Evolutionary conservation across 1,139 yeast genomes (phyloP).

Genomic region (Pneumocystis carinii): DNA sequence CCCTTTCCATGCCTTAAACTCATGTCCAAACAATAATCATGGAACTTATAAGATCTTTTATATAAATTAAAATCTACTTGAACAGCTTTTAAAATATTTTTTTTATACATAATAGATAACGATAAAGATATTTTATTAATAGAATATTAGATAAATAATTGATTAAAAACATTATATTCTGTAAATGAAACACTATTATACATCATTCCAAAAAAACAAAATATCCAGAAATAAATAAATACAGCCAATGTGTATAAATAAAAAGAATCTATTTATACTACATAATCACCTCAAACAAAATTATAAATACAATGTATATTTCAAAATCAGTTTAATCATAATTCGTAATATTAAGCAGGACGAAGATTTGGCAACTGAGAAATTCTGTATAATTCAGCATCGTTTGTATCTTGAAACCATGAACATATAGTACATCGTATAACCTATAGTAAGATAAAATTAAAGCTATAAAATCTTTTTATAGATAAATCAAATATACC

Average conservation of each 20-base stretch:
- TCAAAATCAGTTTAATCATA: background rate
- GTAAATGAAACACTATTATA: background rate
- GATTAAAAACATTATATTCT: background rate
- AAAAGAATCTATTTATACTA: background rate
- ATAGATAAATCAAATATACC: background rate
- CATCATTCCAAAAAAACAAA: background rate
- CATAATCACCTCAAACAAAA: background rate
- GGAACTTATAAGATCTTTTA: background rate
- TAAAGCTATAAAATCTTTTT: background rate
- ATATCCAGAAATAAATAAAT: background rate
- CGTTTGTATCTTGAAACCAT: background rate
- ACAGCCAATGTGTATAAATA: background rate
- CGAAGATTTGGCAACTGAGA: background rate
- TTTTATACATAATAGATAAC: too few species aligned
- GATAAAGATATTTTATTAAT: background rate
- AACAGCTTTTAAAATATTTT: background rate
- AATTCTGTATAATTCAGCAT: background rate
- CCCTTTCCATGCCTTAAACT: background rate
- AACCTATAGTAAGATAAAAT: background rate
- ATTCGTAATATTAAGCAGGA: background rate
- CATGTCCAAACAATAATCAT: background rate
- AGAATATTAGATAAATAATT: background rate
- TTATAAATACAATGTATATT: background rate
- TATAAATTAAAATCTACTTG: background rate
- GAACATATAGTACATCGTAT: background rate